Conservation (phyloP, 2,329 filamentous ascomycete genomes). For the Ceratocystis alfenasii region DNA sequence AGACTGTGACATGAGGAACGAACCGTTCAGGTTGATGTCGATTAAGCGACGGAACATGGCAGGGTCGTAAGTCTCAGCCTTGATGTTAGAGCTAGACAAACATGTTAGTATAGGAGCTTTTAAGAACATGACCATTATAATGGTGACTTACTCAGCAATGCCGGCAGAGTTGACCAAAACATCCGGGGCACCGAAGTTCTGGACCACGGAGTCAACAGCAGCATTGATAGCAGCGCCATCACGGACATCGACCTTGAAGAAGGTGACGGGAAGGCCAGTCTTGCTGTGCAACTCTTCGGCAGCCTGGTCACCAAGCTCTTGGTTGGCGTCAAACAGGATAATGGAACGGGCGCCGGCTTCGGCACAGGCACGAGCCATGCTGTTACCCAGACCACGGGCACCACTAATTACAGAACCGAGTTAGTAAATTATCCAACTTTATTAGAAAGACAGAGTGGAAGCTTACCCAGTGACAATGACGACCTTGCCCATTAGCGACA, state of each 20-base stretch:
- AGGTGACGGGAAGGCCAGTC: slow-evolving; percentile 60
- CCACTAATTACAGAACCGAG: slow-evolving; percentile 38
- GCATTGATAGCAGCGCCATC: slow-evolving; percentile 58
- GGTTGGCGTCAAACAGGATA: slow-evolving; percentile 65
- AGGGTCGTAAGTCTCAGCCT: slow-evolving; percentile 63
- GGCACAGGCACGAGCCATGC: slow-evolving; percentile 66
- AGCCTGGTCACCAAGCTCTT: slow-evolving; percentile 58
- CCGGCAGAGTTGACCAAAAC: slow-evolving; percentile 70
- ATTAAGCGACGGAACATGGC: slow-evolving; percentile 68
- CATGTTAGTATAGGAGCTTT: slow-evolving; percentile 27
- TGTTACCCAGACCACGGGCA: slow-evolving; percentile 64
- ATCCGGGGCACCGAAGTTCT: slow-evolving; percentile 57
- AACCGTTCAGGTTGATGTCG: slow-evolving; percentile 71
- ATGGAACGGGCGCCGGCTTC: slow-evolving; percentile 65
- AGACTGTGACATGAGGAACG: slow-evolving; percentile 66
- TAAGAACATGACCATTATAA: background rate
- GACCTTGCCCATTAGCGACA: slow-evolving; percentile 57
- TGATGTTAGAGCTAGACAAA: slow-evolving; percentile 53
- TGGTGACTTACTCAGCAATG: slow-evolving; percentile 48
- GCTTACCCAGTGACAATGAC: slow-evolving; percentile 60
- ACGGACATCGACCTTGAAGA: slow-evolving; percentile 70
- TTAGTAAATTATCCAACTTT: background rate
- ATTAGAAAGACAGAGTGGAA: background rate
- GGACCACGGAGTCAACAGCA: slow-evolving; percentile 53
- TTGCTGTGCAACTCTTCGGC: slow-evolving; percentile 58